These are phyloP conservation scores for Blastobotrys robertii DNA, from an alignment of 805 yeast genomes.

Conservation along the genomic window DNA sequence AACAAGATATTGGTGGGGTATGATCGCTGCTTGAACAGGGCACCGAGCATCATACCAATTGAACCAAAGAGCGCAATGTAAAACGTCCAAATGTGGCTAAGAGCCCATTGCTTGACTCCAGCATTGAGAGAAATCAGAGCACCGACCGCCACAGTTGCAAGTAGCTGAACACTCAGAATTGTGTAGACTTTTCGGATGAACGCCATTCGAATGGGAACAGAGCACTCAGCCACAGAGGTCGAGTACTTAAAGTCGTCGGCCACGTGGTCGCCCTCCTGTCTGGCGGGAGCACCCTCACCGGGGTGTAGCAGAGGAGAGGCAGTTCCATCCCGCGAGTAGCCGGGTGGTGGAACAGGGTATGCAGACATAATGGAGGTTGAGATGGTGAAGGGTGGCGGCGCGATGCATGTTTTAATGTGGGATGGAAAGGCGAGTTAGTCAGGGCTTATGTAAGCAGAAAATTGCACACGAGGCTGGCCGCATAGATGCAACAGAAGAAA, in stretches of 20 bases:
- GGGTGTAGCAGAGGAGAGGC: constrained; percentile 14
- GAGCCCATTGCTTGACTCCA: constrained; percentile 43
- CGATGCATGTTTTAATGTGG: too few relatives aligned
- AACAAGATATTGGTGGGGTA: constrained; percentile 60
- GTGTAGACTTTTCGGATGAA: constrained; percentile 75
- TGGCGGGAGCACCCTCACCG: constrained; percentile 13
- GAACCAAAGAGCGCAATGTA: constrained; percentile 49
- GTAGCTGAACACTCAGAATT: constrained; percentile 53
- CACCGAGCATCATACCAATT: constrained; percentile 54
- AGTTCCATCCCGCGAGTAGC: constrained; percentile 1
- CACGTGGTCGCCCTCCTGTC: constrained; percentile 16
- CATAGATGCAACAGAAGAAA: too few relatives aligned
- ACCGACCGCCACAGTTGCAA: constrained; percentile 52
- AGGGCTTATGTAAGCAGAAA: too few relatives aligned
- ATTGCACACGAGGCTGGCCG: too few relatives aligned
- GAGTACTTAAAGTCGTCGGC: constrained; percentile 73
- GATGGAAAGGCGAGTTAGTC: too few relatives aligned
- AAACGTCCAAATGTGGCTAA: constrained; percentile 49
- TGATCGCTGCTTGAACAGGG: constrained; percentile 50
- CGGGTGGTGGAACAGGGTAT: constrained; percentile 6
- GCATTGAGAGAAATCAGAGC: constrained; percentile 38
- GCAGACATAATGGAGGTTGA: background rate
- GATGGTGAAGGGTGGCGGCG: background rate
- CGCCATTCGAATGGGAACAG: constrained; percentile 60
- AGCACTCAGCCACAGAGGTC: constrained; percentile 68